Evolutionary conservation across 1,284 basidiomycete species (phyloP).

Genomic region (Filobasidium uniguttulatum): DNA sequence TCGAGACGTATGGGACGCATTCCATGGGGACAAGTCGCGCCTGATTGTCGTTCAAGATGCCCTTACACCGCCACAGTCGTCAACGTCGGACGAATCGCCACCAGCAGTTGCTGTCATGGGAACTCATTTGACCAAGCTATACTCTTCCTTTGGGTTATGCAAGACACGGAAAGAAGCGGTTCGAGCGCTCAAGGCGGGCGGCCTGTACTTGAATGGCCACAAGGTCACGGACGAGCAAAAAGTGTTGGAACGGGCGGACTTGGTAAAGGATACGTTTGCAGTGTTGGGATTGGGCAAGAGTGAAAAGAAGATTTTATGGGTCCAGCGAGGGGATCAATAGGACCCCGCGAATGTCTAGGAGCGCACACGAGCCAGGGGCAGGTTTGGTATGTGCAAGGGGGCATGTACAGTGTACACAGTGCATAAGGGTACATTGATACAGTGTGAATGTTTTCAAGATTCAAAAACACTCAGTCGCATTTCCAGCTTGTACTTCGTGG

Average conservation of each 20-base stretch:
- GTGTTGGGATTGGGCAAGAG: constrained; percentile 64
- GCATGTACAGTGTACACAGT: no score
- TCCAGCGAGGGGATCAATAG: constrained; percentile 11
- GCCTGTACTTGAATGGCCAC: constrained; percentile 46
- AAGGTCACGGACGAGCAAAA: constrained; percentile 32
- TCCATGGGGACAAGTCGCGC: constrained; percentile 49
- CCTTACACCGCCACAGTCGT: no score
- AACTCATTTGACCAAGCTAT: no score
- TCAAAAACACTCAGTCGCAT: no score
- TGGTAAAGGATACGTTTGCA: constrained; percentile 52
- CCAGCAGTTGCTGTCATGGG: no score
- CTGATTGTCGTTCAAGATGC: constrained; percentile 40
- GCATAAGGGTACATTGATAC: no score
- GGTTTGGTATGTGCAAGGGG: no score
- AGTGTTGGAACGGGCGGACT: constrained; percentile 39
- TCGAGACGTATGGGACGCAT: constrained; percentile 44
- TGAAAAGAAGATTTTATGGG: constrained; percentile 51
- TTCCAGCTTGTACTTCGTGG: not conserved
- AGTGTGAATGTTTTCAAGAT: no score
- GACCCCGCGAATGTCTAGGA: not conserved
- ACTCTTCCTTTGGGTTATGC: no score
- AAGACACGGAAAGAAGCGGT: no score
- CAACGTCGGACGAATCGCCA: no score
- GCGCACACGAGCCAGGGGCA: not conserved
- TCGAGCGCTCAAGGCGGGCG: constrained; percentile 42